phyloP scores from a whole-genome alignment of 2,329 filamentous ascomycete genomes.

The Venturia nashicola region DNA sequence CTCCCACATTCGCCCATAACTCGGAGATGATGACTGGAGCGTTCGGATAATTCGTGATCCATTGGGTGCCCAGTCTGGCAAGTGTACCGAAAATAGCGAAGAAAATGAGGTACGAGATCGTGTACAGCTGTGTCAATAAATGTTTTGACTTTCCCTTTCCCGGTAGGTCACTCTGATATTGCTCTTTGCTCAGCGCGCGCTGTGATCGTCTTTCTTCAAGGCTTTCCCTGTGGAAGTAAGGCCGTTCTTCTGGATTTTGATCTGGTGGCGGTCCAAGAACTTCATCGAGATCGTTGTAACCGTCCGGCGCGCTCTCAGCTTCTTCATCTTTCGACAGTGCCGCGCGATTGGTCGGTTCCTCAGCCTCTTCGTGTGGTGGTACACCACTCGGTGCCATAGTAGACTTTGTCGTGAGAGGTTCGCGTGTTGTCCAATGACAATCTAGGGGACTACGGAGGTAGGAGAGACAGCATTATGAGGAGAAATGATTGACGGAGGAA shows the following conservation, averaged over 20 bases:
- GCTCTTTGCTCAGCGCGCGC: background rate
- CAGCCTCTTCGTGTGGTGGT: background rate
- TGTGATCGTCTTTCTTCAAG: constrained; percentile 1
- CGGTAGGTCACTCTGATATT: background rate
- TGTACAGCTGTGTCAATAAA: constrained; percentile 2
- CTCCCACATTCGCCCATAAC: constrained; percentile 79
- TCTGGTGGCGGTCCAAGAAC: background rate
- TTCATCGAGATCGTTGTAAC: constrained; percentile 8
- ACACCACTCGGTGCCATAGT: background rate
- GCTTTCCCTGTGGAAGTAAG: background rate
- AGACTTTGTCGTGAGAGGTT: background rate
- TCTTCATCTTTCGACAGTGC: background rate
- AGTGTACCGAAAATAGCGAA: constrained; percentile 80
- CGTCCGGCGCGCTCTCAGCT: background rate
- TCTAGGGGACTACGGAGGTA: background rate
- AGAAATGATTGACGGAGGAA: background rate
- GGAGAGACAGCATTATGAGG: no score
- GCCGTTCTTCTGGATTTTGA: background rate
- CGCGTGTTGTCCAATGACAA: no score
- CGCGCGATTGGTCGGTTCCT: background rate
- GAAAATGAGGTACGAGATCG: constrained; percentile 57
- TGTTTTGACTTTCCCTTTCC: background rate
- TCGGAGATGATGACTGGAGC: constrained; percentile 62
- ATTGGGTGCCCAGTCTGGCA: constrained; percentile 67
- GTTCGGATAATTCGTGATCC: constrained; percentile 66